These are phyloP conservation scores for Obelidium mucronatum DNA, from an alignment of 192 early-diverging fungal genomes.

Conservation along the genomic window DNA sequence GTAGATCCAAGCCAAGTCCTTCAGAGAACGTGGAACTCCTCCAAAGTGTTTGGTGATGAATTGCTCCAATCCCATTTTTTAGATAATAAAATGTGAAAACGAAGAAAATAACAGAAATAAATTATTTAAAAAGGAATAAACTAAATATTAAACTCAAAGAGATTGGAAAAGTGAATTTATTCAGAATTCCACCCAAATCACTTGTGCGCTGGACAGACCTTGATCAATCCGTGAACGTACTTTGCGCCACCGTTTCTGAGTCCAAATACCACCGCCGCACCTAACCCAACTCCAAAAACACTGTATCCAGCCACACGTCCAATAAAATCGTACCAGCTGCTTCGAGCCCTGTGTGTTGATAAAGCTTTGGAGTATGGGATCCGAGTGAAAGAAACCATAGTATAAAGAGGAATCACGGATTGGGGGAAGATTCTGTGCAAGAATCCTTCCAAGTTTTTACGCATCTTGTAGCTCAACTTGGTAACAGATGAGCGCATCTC, in stretches of 20 bases:
- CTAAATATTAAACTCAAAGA: too few species aligned
- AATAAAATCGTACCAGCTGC: conserved; percentile 25
- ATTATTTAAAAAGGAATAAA: too few species aligned
- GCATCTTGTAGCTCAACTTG: conserved; percentile 71
- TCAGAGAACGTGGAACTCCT: conserved; percentile 49
- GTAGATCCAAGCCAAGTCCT: conserved; percentile 55
- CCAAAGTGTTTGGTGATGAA: conserved; percentile 48
- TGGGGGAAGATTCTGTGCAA: conserved; percentile 77
- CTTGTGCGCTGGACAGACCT: not conserved
- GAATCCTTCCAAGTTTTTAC: conserved; percentile 81
- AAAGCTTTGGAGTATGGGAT: conserved; percentile 81
- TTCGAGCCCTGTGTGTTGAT: conserved; percentile 41
- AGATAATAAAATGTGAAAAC: too few species aligned
- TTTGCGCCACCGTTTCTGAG: conserved; percentile 15
- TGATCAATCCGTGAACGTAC: not conserved
- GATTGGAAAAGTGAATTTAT: too few species aligned
- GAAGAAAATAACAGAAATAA: too few species aligned
- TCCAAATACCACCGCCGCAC: not conserved
- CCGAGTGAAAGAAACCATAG: conserved; percentile 93
- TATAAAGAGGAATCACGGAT: conserved; percentile 86
- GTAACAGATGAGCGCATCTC: conserved; percentile 93
- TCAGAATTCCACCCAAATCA: too few species aligned
- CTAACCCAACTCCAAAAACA: not conserved
- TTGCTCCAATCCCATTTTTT: conserved; percentile 14
- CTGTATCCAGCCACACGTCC: conserved; percentile 1